Percentiles rank a stretch among this genome's conserved stretches.
phyloP scores from a whole-genome alignment of 306 rosid species.

The Ammopiptanthus mongolicus region DNA sequence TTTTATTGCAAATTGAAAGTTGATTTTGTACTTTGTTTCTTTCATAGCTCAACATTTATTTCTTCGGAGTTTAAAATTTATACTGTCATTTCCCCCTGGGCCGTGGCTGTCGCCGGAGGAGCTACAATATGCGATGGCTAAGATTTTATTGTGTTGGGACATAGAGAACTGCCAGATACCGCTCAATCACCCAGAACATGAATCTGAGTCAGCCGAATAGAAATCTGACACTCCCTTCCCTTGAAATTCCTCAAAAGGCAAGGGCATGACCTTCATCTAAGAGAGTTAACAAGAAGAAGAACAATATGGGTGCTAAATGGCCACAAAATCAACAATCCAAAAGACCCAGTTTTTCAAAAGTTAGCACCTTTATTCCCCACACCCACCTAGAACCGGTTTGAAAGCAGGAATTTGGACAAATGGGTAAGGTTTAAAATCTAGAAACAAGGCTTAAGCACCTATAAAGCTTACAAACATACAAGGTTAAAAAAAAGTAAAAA shows the following conservation, averaged over 20 bases:
- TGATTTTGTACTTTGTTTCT: too few relatives aligned
- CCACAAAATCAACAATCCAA: conserved; percentile 11
- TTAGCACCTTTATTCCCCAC: conserved; percentile 3
- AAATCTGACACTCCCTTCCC: conserved; percentile 86
- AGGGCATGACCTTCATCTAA: conserved; percentile 98
- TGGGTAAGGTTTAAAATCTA: neutral
- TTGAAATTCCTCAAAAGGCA: conserved; percentile 87
- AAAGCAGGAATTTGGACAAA: conserved; percentile 12
- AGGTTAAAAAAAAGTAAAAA: neutral
- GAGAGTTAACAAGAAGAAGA: conserved; percentile 16
- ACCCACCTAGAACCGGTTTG: neutral
- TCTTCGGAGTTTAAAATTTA: too few relatives aligned
- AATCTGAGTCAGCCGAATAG: conserved; percentile 52
- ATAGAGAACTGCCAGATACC: too few relatives aligned
- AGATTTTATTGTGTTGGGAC: too few relatives aligned
- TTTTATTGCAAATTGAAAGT: too few relatives aligned
- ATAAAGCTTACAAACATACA: neutral
- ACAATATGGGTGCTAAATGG: neutral
- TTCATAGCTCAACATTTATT: too few relatives aligned
- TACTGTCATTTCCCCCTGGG: too few relatives aligned
- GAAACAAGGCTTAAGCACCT: conserved; percentile 10
- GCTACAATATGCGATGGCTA: too few relatives aligned
- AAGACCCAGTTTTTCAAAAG: conserved; percentile 42
- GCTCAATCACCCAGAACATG: too few relatives aligned
- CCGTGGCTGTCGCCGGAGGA: too few relatives aligned